Evolutionary conservation across 139 green algal genomes (phyloP).

Genomic region (Parachlorella kessleri): DNA sequence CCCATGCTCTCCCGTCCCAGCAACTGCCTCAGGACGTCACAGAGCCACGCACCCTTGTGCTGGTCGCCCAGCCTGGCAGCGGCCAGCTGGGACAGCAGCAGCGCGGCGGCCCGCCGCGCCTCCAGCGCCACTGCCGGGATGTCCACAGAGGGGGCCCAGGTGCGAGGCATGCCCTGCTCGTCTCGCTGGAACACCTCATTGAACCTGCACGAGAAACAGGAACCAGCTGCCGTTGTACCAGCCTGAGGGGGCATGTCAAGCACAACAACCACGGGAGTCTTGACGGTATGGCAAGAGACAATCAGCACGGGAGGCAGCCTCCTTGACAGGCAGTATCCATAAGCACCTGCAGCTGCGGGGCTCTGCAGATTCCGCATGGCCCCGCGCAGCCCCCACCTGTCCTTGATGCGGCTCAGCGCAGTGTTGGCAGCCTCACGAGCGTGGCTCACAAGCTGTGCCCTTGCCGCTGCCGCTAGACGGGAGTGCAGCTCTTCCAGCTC

Average conservation of each 20-base stretch:
- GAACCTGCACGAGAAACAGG: conserved; percentile 77
- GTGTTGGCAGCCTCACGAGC: conserved; percentile 78
- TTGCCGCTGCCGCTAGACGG: conserved; percentile 26
- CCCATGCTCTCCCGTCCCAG: too few species aligned
- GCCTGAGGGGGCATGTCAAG: too few species aligned
- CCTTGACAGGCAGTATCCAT: too few species aligned
- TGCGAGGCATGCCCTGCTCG: conserved; percentile 69
- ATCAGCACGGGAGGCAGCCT: too few species aligned
- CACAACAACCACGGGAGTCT: too few species aligned
- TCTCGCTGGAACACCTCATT: conserved; percentile 73
- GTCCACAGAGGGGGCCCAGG: conserved; percentile 77
- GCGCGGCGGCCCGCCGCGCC: conserved; percentile 66
- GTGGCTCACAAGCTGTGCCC: conserved; percentile 40
- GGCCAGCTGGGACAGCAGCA: conserved; percentile 71
- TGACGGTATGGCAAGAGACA: too few species aligned
- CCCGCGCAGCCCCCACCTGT: conserved; percentile 44
- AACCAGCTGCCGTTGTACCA: too few species aligned
- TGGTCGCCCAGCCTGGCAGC: neutral
- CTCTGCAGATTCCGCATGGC: too few species aligned
- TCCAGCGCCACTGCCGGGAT: conserved; percentile 60
- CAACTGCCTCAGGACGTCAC: too few species aligned
- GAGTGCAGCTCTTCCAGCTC: conserved; percentile 38
- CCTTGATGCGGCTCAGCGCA: conserved; percentile 74
- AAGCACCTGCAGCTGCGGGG: too few species aligned
- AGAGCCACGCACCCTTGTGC: too few species aligned